Evolutionary conservation across 2,329 filamentous ascomycete species (phyloP), one percentile per base, ranked within the genome.

Genomic region (Alternaria arborescens): DNA sequence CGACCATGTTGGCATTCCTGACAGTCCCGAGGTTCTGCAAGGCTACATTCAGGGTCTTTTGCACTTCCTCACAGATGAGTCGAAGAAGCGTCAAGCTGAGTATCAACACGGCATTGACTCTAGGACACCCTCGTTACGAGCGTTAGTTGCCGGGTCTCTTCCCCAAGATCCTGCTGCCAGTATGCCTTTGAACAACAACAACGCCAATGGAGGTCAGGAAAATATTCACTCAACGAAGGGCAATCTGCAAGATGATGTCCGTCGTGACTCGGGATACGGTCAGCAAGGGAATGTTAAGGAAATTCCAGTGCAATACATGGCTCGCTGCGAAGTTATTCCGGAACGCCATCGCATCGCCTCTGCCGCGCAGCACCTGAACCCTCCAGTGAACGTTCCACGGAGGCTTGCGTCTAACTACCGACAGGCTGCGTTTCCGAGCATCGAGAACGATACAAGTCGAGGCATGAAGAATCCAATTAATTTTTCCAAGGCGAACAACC

Each of bases 31-130:
- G 24, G 73, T 77, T n/a, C 52, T 78, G 24, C 69, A 72, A 50
- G 76, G 76, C 3, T 77, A 72, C 54, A 63, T 74, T 8, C 73
- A 77, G 53, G 76, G 76, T 41, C 68, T 78, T 20, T 30, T 70
- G 5, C 64, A 70, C 18, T 75, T 73, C 44, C 61, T 78, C 10
- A 60, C 70, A 10, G 72, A 76, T 32, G 72, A 74, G 30, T 38
- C 59, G 26, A 74, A 68, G 55, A 70, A 65, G 48, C 56, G 61
- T 26, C 65, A 60, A 20, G 61, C 55, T 38, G 67, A 62, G 18
- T 62, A 62, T 34, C 51, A 55, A 8, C 60, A 50, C 38, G 55
- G 58, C 38, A 24, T 58, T 24, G 59, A 67, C 24, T 68, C 70
- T 14, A 67, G 58, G 14, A 61, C 59, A 14, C 65, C 72, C 40